Evolutionary conservation across 1,284 basidiomycete genomes (phyloP).

Genomic region (Fistulinella cinereoalba): DNA sequence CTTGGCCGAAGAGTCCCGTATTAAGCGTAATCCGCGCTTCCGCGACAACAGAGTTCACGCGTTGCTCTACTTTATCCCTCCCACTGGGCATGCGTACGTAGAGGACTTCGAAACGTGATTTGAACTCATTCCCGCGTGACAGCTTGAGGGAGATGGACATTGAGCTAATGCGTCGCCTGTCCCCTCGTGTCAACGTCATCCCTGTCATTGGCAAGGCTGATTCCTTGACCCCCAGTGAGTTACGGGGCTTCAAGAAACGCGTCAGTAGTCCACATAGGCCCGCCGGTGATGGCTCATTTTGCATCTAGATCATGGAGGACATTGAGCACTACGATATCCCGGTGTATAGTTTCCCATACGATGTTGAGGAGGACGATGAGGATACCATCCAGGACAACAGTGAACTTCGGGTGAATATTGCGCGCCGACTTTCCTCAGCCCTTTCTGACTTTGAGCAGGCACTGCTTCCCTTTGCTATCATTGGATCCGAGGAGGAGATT

Average conservation of each 20-base stretch:
- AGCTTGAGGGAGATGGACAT: conserved; percentile 99
- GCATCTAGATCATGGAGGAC: conserved; percentile 91
- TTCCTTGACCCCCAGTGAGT: conserved; percentile 87
- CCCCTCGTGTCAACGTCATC: conserved; percentile 97
- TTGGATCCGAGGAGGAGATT: conserved; percentile 97
- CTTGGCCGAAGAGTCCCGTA: conserved; percentile 96
- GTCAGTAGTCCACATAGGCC: conserved; percentile 44
- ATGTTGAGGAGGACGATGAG: conserved; percentile 98
- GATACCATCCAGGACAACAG: conserved; percentile 98
- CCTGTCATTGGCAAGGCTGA: conserved; percentile 99
- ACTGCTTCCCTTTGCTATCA: conserved; percentile 93
- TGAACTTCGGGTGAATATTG: conserved; percentile 72
- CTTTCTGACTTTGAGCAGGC: conserved; percentile 44
- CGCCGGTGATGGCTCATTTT: conserved; percentile 7
- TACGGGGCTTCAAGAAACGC: conserved; percentile 95
- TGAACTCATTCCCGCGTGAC: conserved; percentile 2
- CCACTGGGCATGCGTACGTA: conserved; percentile 75
- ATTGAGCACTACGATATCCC: conserved; percentile 99
- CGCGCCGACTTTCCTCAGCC: neutral
- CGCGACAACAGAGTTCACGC: conserved; percentile 97
- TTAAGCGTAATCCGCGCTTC: conserved; percentile 99
- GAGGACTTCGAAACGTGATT: neutral
- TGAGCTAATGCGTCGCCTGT: conserved; percentile 95
- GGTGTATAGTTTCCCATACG: conserved; percentile 99
- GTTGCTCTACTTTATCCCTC: conserved; percentile 97